Percentiles rank a stretch among this genome's conserved stretches.
These are phyloP conservation scores for Fusarium oligoseptatum DNA, from an alignment of 2,329 filamentous ascomycete genomes.

Conservation along the genomic window DNA sequence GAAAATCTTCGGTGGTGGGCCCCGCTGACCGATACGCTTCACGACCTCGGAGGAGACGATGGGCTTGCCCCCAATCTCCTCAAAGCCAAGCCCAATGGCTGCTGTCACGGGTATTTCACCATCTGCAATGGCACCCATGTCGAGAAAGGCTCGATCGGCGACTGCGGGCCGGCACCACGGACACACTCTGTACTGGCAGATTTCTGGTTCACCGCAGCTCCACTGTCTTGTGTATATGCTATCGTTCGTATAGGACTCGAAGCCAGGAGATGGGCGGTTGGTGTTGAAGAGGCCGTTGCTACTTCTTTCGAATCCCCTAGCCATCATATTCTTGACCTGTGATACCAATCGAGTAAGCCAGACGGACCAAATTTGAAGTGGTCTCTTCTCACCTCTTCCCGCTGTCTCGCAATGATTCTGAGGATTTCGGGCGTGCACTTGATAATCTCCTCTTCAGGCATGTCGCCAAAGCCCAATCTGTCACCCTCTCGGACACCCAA, in stretches of 20 bases:
- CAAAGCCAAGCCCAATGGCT: conserved; percentile 67
- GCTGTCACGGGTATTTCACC: conserved; percentile 64
- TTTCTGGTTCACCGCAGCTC: conserved; percentile 52
- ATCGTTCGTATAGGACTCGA: conserved; percentile 30
- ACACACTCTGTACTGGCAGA: conserved; percentile 67
- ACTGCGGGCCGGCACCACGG: conserved; percentile 61
- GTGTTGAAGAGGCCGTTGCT: conserved; percentile 39
- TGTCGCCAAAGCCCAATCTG: conserved; percentile 60
- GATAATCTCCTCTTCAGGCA: conserved; percentile 56
- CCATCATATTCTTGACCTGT: conserved; percentile 47
- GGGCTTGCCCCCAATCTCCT: conserved; percentile 58
- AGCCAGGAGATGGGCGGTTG: conserved; percentile 25
- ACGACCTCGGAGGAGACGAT: conserved; percentile 56
- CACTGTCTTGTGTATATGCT: conserved; percentile 52
- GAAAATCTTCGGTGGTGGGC: conserved; percentile 40
- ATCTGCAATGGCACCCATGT: conserved; percentile 63
- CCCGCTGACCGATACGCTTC: conserved; percentile 56
- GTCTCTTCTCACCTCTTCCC: conserved; percentile 58
- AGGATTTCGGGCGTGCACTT: conserved; percentile 64
- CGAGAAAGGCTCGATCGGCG: conserved; percentile 61
- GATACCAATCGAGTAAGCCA: conserved; percentile 33
- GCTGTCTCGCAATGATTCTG: conserved; percentile 61
- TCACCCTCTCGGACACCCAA: conserved; percentile 59
- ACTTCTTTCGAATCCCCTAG: conserved; percentile 44
- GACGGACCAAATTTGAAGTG: conserved; percentile 25